phyloP scores from a whole-genome alignment of 2,329 filamentous ascomycete genomes.

The Juglanconis sp. region DNA sequence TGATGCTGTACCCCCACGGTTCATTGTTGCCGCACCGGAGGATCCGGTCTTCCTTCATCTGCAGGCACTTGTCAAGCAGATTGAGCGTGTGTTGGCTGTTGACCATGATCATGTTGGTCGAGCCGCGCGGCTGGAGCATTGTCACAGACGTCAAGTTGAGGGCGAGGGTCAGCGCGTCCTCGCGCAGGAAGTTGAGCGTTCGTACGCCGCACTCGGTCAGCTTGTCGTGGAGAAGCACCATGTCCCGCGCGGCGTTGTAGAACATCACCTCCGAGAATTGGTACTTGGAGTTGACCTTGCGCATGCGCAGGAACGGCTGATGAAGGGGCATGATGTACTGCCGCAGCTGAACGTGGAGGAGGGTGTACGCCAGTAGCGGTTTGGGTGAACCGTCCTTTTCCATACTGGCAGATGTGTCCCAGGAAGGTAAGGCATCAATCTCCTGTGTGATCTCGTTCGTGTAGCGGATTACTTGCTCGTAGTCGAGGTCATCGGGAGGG shows the following conservation, averaged over 20 bases:
- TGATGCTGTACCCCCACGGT: constrained; percentile 62
- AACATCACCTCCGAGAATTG: constrained; percentile 62
- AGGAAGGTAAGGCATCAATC: constrained; percentile 57
- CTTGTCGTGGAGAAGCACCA: constrained; percentile 60
- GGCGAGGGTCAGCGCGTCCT: constrained; percentile 57
- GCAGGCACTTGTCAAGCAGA: constrained; percentile 59
- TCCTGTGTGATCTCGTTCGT: constrained; percentile 60
- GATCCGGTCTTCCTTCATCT: constrained; percentile 59
- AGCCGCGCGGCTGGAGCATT: constrained; percentile 56
- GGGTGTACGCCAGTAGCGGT: constrained; percentile 56
- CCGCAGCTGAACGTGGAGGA: constrained; percentile 58
- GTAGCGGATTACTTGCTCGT: constrained; percentile 59
- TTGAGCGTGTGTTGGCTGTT: constrained; percentile 58
- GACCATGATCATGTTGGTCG: constrained; percentile 61
- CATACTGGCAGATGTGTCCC: constrained; percentile 41
- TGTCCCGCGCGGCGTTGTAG: constrained; percentile 60
- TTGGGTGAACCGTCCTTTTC: constrained; percentile 39
- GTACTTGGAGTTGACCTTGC: constrained; percentile 58
- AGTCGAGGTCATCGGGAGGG: constrained; percentile 53
- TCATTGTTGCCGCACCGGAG: constrained; percentile 62
- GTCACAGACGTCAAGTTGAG: constrained; percentile 61
- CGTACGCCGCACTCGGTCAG: constrained; percentile 57
- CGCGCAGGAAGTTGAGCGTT: constrained; percentile 57
- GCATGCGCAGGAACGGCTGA: constrained; percentile 58
- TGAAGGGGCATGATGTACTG: constrained; percentile 62